Evolutionary conservation across 2,329 filamentous ascomycete genomes (phyloP).

Genomic region (Rhytidhysteron rufulum): DNA sequence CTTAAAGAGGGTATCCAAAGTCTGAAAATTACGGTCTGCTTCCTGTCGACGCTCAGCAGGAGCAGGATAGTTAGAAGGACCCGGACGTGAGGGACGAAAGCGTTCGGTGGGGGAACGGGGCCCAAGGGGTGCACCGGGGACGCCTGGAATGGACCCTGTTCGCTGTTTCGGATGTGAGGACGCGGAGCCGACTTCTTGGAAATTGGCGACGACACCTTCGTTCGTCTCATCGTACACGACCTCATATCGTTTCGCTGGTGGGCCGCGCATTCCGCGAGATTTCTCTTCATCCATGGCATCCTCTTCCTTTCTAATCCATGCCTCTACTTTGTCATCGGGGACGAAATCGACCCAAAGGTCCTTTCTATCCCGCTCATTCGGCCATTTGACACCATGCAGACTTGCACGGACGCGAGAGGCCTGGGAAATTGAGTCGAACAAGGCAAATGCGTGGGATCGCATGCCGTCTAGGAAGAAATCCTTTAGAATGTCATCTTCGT

Average conservation of each 20-base stretch:
- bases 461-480: constrained; percentile 79
- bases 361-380: constrained; percentile 79
- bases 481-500: constrained; percentile 56
- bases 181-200: constrained; percentile 28
- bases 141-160: neutral
- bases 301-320: constrained; percentile 62
- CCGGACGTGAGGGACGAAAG: neutral
- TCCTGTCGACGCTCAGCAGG: constrained; percentile 21
- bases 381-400: constrained; percentile 79
- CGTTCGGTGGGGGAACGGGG: constrained; percentile 5
- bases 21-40: constrained; percentile 42
- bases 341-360: constrained; percentile 86
- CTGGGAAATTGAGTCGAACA: constrained; percentile 64
- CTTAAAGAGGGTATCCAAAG: constrained; percentile 58
- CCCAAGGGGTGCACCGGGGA: constrained; percentile 14
- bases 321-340: constrained; percentile 65
- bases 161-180: constrained; percentile 4
- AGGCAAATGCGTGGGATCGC: constrained; percentile 80
- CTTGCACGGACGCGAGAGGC: constrained; percentile 73
- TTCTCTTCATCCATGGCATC: constrained; percentile 26
- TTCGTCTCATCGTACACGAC: constrained; percentile 21
- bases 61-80: neutral
- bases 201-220: constrained; percentile 19
- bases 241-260: constrained; percentile 25
- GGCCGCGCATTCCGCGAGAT: constrained; percentile 10